Conservation (phyloP, 163 green algal genomes). For the Chlamydomonas reinhardtii region DNA sequence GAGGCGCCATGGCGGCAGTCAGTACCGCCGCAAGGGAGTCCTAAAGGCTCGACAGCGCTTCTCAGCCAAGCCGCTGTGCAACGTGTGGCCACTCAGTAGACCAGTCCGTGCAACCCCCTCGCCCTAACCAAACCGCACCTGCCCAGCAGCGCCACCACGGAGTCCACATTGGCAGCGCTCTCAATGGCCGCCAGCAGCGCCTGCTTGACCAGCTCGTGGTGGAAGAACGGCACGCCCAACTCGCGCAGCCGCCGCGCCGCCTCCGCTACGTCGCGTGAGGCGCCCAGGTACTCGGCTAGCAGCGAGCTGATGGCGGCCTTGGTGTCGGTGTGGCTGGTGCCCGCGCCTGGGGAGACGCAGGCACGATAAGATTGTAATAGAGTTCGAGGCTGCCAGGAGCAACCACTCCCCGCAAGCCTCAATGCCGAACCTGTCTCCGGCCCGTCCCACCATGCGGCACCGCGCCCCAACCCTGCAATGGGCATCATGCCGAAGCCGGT, state of each 20-base stretch:
- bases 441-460: too few species aligned
- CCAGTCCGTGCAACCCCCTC: too few species aligned
- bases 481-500: neutral
- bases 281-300: slow-evolving; percentile 77
- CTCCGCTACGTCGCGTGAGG: slow-evolving; percentile 79
- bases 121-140: slow-evolving; percentile 31
- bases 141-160: slow-evolving; percentile 47
- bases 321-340: slow-evolving; percentile 52
- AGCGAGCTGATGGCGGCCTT: slow-evolving; percentile 54
- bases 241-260: slow-evolving; percentile 68
- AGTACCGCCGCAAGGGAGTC: neutral
- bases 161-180: neutral
- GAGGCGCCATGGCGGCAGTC: neutral
- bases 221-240: slow-evolving; percentile 95
- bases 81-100: too few species aligned
- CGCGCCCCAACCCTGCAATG: neutral
- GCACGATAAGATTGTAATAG: too few species aligned
- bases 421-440: neutral
- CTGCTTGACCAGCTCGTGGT: slow-evolving; percentile 97
- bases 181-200: slow-evolving; percentile 49
- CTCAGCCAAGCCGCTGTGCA: too few species aligned
- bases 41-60: too few species aligned
- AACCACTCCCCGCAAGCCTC: neutral
- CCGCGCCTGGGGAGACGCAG: slow-evolving; percentile 33
- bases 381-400: too few species aligned